A percentile compares a stretch with the other conserved stretches of the same genome.
phyloP scores from a whole-genome alignment of 495 filamentous ascomycete species.

The Penicillium pulvis region DNA sequence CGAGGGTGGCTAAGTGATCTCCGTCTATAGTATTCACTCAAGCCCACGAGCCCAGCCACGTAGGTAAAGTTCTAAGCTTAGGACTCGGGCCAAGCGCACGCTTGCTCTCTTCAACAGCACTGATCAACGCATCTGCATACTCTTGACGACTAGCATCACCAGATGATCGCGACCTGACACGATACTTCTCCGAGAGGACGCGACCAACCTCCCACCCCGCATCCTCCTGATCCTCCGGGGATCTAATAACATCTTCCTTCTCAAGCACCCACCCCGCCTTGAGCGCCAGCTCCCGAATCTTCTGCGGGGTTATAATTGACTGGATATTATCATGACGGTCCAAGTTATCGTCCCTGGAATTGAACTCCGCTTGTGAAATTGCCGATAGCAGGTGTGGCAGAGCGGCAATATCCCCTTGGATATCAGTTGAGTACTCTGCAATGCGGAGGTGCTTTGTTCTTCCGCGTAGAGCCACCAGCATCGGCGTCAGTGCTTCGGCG shows the following conservation, averaged over 20 bases:
- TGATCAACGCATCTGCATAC: background rate
- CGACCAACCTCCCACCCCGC: slow-evolving; percentile 47
- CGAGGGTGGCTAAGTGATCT: too few species aligned
- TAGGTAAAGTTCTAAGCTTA: background rate
- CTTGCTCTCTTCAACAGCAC: slow-evolving; percentile 3
- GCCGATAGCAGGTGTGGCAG: slow-evolving; percentile 30
- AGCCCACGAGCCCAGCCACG: background rate
- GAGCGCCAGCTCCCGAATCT: slow-evolving; percentile 31
- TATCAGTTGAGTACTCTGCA: slow-evolving; percentile 7
- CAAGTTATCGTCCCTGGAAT: background rate
- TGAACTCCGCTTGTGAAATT: slow-evolving; percentile 28
- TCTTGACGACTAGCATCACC: background rate
- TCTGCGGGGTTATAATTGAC: slow-evolving; percentile 38
- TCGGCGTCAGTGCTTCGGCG: background rate
- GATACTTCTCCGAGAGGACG: slow-evolving; percentile 21
- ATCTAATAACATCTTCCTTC: slow-evolving; percentile 26
- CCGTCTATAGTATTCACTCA: background rate
- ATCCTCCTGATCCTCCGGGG: slow-evolving; percentile 42
- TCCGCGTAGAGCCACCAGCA: slow-evolving; percentile 4
- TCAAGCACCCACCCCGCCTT: slow-evolving; percentile 33
- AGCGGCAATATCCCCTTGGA: slow-evolving; percentile 11
- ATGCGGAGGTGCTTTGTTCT: slow-evolving; percentile 10
- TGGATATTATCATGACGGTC: slow-evolving; percentile 43
- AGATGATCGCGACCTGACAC: background rate
- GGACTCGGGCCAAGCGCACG: background rate